phyloP scores from a whole-genome alignment of 179 eudicot genomes.

The Silene noctiflora region DNA sequence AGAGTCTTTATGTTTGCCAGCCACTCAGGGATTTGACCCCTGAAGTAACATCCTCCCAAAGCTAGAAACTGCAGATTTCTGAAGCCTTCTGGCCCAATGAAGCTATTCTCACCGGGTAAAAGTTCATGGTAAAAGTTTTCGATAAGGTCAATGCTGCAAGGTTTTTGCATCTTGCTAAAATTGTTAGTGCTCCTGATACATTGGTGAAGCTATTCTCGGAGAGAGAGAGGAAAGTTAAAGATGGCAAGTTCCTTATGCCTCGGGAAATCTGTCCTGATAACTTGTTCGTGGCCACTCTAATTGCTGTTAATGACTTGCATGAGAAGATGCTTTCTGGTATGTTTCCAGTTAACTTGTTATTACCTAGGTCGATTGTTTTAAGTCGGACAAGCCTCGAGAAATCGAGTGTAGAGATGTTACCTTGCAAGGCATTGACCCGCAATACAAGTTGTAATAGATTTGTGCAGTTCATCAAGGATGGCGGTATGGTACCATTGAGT shows the following conservation, averaged over 20 bases:
- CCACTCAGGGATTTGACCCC: conserved; percentile 70
- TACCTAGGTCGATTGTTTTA: conserved; percentile 61
- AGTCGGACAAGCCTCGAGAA: conserved; percentile 56
- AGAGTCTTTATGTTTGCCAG: conserved; percentile 39
- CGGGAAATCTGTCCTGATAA: conserved; percentile 58
- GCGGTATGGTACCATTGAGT: conserved; percentile 59
- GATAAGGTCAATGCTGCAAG: conserved; percentile 57
- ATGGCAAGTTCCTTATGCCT: conserved; percentile 36
- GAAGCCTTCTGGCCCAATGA: conserved; percentile 37
- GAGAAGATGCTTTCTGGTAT: conserved; percentile 57
- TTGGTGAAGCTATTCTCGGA: conserved; percentile 65
- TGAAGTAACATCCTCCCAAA: conserved; percentile 60
- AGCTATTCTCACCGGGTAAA: conserved; percentile 37
- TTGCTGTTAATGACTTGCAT: conserved; percentile 68
- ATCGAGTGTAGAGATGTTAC: conserved; percentile 62
- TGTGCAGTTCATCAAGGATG: conserved; percentile 60
- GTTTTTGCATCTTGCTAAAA: conserved; percentile 47
- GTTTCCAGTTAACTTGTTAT: conserved; percentile 60
- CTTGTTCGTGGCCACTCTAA: conserved; percentile 57
- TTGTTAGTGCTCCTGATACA: conserved; percentile 43
- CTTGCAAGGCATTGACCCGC: conserved; percentile 55
- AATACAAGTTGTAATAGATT: conserved; percentile 46
- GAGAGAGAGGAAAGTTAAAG: conserved; percentile 56
- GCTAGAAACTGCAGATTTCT: conserved; percentile 54
- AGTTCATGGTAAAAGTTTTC: conserved; percentile 53